A percentile compares a stretch with the other conserved stretches of the same genome.
Conservation (phyloP, 768 basidiomycete species). For the Russula compacta region DNA sequence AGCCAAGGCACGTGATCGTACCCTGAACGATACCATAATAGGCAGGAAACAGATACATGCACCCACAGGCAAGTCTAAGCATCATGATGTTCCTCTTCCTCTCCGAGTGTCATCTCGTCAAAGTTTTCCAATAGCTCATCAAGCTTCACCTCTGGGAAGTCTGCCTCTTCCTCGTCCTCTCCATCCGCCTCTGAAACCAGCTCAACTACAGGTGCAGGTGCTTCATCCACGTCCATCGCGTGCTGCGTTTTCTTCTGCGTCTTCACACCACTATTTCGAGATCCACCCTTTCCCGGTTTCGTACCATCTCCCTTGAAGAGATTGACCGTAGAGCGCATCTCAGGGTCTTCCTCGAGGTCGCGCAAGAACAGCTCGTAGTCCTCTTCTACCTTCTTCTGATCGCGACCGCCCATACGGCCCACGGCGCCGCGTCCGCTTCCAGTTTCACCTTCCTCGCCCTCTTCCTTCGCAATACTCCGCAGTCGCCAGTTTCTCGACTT, state of each 20-base stretch:
- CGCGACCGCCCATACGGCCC: slow-evolving; percentile 81
- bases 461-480: slow-evolving; percentile 87
- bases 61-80: neutral
- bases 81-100: slow-evolving; percentile 23
- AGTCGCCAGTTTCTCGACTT: slow-evolving; percentile 80
- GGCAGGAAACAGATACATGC: neutral
- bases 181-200: slow-evolving; percentile 27
- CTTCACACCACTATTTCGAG: slow-evolving; percentile 31
- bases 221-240: slow-evolving; percentile 63
- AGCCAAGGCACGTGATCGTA: neutral
- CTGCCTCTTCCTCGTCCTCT: slow-evolving; percentile 51
- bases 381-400: slow-evolving; percentile 87
- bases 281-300: slow-evolving; percentile 39
- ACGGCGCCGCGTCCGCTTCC: slow-evolving; percentile 76
- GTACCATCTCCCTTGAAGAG: slow-evolving; percentile 54
- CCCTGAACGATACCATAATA: too few species aligned
- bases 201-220: slow-evolving; percentile 24
- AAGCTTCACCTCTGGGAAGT: slow-evolving; percentile 82
- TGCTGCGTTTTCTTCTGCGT: slow-evolving; percentile 39
- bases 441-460: slow-evolving; percentile 78
- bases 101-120: slow-evolving; percentile 78
- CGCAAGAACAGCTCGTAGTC: slow-evolving; percentile 96
- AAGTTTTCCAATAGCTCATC: slow-evolving; percentile 88
- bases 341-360: slow-evolving; percentile 91
- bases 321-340: slow-evolving; percentile 80